phyloP scores from a whole-genome alignment of 495 filamentous ascomycete genomes.

The Tuber aestivum region DNA sequence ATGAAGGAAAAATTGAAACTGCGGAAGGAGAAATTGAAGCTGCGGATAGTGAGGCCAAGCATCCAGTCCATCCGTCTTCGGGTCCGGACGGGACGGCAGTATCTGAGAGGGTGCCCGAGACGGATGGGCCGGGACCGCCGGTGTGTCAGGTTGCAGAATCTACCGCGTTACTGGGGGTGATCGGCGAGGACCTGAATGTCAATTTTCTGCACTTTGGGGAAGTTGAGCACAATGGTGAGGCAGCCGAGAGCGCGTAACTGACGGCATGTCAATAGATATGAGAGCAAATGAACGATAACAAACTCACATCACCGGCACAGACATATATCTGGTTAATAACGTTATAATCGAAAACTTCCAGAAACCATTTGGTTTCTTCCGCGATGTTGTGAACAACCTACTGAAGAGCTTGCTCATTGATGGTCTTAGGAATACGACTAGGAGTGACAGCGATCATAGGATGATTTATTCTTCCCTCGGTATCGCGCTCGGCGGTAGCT shows the following conservation, averaged over 20 bases:
- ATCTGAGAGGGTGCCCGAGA: not conserved
- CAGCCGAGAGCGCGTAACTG: conserved; percentile 84
- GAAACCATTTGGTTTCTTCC: conserved; percentile 84
- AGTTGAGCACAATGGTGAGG: conserved; percentile 86
- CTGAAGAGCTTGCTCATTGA: conserved; percentile 92
- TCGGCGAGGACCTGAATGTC: conserved; percentile 89
- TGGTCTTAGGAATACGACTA: conserved; percentile 91
- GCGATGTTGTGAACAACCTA: conserved; percentile 91
- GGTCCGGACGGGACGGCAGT: not conserved
- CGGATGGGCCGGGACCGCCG: not conserved
- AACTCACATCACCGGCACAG: conserved; percentile 70
- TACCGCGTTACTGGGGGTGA: no score
- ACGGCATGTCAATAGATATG: conserved; percentile 39
- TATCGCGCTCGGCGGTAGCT: conserved; percentile 95
- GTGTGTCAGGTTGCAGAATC: no score
- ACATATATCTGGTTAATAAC: conserved; percentile 98
- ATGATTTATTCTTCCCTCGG: conserved; percentile 86
- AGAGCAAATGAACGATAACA: conserved; percentile 39
- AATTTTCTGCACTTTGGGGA: conserved; percentile 88
- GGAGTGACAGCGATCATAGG: conserved; percentile 98
- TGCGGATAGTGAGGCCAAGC: not conserved
- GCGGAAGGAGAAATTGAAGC: not conserved
- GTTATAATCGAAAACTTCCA: conserved; percentile 99
- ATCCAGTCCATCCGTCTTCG: not conserved
- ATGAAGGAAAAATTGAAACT: not conserved